These are phyloP conservation scores for Microdochium bolleyi DNA, from an alignment of 2,329 filamentous ascomycete genomes.

Conservation along the genomic window DNA sequence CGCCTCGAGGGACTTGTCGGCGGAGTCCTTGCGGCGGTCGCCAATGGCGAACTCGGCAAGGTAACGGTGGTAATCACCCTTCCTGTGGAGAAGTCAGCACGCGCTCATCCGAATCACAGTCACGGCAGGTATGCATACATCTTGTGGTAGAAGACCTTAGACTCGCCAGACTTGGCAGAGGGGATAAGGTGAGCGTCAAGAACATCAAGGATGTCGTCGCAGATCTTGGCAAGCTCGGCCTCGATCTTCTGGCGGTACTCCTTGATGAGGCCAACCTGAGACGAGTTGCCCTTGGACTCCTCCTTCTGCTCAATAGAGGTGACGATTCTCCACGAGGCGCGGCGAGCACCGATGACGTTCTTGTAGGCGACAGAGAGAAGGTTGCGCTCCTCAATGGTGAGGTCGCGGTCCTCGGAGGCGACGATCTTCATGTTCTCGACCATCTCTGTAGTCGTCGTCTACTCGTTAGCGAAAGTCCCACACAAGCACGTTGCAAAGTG, in stretches of 20 bases:
- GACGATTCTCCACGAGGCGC: constrained; percentile 99
- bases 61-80: constrained; percentile 96
- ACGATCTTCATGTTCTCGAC: constrained; percentile 99
- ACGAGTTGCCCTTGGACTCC: constrained; percentile 95
- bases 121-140: constrained; percentile 58
- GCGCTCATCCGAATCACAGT: constrained; percentile 1
- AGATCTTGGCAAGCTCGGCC: constrained; percentile 93
- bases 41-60: constrained; percentile 84
- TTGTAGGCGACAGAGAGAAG: constrained; percentile 99
- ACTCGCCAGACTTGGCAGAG: constrained; percentile 93
- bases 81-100: constrained; percentile 47
- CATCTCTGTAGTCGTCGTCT: constrained; percentile 90
- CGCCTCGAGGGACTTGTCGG: constrained; percentile 61
- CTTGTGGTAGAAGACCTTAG: constrained; percentile 99
- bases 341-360: constrained; percentile 97
- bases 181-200: constrained; percentile 90
- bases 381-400: constrained; percentile 94
- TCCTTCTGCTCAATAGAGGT: constrained; percentile 99
- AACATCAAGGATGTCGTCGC: constrained; percentile 94
- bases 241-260: constrained; percentile 99
- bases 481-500: constrained; percentile 3
- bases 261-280: constrained; percentile 89
- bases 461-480: too few species aligned
- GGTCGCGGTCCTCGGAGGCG: constrained; percentile 75
- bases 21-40: constrained; percentile 71